Evolutionary conservation across 345 rosid genomes (phyloP).

Genomic region (Heritiera fomes): DNA sequence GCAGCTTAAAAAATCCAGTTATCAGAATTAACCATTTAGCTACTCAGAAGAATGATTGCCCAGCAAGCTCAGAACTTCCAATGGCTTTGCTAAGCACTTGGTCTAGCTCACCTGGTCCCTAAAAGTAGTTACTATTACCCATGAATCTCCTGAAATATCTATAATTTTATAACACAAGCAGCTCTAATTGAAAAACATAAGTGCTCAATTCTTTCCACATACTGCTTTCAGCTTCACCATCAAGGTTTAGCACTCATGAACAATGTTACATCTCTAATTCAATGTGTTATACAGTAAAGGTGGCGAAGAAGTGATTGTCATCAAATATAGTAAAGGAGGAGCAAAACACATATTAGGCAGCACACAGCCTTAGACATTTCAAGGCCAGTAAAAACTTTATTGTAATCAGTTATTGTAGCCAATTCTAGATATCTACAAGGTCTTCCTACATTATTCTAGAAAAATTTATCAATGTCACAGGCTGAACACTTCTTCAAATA

Average conservation of each 20-base stretch:
- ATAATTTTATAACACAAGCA: not conserved
- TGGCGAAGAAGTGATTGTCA: not conserved
- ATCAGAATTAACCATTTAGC: not conserved
- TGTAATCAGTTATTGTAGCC: not conserved
- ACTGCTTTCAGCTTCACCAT: not conserved
- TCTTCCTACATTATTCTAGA: not conserved
- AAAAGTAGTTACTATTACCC: not conserved
- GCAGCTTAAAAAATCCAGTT: not conserved
- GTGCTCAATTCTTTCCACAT: not conserved
- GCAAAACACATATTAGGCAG: not conserved
- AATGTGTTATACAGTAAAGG: not conserved
- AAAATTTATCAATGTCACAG: not conserved
- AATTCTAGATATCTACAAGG: not conserved
- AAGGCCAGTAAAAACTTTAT: not conserved
- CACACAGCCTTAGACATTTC: not conserved
- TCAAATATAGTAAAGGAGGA: not conserved
- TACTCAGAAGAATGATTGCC: not conserved
- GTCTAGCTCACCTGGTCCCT: not conserved
- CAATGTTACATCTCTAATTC: not conserved
- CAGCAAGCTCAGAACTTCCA: not conserved
- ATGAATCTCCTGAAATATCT: not conserved
- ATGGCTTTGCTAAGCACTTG: not conserved
- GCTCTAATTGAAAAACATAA: not conserved
- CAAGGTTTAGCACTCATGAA: not conserved
- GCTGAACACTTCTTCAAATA: not conserved